Conservation (phyloP, 192 early-diverging fungal genomes). For the Linnemannia hyalina region DNA sequence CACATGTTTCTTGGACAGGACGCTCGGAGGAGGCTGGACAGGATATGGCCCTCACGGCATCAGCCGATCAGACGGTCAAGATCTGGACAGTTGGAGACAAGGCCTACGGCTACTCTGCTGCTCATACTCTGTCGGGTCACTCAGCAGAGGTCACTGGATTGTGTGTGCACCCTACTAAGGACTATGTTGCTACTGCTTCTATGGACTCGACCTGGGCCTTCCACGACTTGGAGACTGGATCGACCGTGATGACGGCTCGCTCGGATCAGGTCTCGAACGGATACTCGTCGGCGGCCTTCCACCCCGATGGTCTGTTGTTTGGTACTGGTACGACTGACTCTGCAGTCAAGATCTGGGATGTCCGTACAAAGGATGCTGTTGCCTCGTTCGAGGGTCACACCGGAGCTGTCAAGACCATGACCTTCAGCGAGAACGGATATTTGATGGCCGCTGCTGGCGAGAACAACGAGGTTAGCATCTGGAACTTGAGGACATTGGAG, state of each 20-base stretch:
- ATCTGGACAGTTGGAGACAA: constrained; percentile 74
- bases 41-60: constrained; percentile 76
- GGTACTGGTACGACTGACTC: constrained; percentile 82
- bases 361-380: constrained; percentile 76
- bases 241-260: constrained; percentile 61
- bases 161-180: constrained; percentile 83
- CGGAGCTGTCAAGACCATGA: constrained; percentile 76
- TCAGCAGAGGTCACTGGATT: constrained; percentile 78
- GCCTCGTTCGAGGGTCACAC: constrained; percentile 75
- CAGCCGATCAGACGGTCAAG: constrained; percentile 87
- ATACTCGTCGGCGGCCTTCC: constrained; percentile 80
- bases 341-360: constrained; percentile 85
- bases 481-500: constrained; percentile 94
- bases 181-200: constrained; percentile 83
- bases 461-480: constrained; percentile 82
- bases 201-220: constrained; percentile 87
- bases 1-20: constrained; percentile 75
- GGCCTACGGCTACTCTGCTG: constrained; percentile 47
- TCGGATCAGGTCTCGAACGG: constrained; percentile 63
- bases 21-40: constrained; percentile 61
- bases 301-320: constrained; percentile 93
- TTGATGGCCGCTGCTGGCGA: constrained; percentile 84
- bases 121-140: constrained; percentile 76
- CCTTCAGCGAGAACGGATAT: constrained; percentile 97
- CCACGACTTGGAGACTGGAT: constrained; percentile 76